A percentile compares a stretch with the other conserved stretches of the same genome.
These are phyloP conservation scores for Cadophora malorum DNA, from an alignment of 2,329 filamentous ascomycete genomes.

Conservation along the genomic window DNA sequence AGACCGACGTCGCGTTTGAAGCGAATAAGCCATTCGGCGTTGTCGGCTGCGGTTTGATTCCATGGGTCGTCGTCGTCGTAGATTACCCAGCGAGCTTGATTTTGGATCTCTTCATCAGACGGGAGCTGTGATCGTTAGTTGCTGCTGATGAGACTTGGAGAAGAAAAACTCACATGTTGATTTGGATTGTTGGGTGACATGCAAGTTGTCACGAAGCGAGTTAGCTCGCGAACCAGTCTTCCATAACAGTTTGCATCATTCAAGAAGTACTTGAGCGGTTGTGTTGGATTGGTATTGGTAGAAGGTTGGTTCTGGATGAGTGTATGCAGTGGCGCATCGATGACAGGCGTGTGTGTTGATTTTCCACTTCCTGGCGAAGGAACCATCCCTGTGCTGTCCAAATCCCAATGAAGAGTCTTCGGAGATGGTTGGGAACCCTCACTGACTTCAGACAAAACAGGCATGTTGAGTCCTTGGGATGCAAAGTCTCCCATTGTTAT, in stretches of 20 bases:
- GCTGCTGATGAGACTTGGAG: neutral
- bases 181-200: constrained; percentile 67
- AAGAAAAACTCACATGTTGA: constrained; percentile 49
- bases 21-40: constrained; percentile 66
- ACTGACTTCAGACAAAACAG: constrained; percentile 31
- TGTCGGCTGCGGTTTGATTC: constrained; percentile 69
- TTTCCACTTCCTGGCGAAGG: constrained; percentile 22
- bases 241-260: constrained; percentile 67
- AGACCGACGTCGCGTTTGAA: constrained; percentile 67
- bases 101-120: constrained; percentile 66
- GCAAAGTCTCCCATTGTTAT: constrained; percentile 34
- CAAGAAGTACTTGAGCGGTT: constrained; percentile 53
- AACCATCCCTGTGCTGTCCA: constrained; percentile 33
- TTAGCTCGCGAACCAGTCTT: constrained; percentile 59
- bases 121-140: constrained; percentile 46
- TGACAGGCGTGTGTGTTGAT: constrained; percentile 10
- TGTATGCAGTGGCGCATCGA: constrained; percentile 32
- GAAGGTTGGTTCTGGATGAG: constrained; percentile 41
- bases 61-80: constrained; percentile 70
- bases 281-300: constrained; percentile 39
- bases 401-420: constrained; percentile 41
- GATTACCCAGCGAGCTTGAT: constrained; percentile 67
- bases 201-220: constrained; percentile 57
- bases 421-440: constrained; percentile 27
- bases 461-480: constrained; percentile 23